Conservation (phyloP, 805 yeast genomes). For the Sugiyamaella smithiae region DNA sequence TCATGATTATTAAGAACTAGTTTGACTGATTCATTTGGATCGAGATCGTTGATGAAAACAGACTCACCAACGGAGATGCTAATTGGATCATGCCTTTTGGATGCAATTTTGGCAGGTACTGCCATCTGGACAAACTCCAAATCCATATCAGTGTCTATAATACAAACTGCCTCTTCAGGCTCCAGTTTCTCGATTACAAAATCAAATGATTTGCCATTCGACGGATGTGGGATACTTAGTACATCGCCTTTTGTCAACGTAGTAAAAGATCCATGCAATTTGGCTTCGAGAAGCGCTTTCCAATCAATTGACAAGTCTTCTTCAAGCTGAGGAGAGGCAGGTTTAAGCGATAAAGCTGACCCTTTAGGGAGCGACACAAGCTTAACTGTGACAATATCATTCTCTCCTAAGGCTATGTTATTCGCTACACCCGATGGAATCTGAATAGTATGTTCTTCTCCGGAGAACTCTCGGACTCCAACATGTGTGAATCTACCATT, state of each 20-base stretch:
- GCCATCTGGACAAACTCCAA: conserved; percentile 25
- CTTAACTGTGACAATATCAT: conserved; percentile 25
- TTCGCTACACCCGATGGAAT: conserved; percentile 40
- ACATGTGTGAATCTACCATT: conserved; percentile 32
- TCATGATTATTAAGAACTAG: neutral
- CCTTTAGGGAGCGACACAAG: conserved; percentile 46
- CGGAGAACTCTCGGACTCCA: conserved; percentile 51
- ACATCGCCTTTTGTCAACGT: conserved; percentile 44
- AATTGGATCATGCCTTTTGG: conserved; percentile 5
- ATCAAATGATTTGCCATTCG: conserved; percentile 25
- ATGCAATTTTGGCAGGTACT: neutral
- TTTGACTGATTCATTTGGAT: neutral
- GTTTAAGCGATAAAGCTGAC: conserved; percentile 43
- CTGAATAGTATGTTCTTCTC: conserved; percentile 36
- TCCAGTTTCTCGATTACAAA: conserved; percentile 41
- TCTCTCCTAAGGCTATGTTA: conserved; percentile 28
- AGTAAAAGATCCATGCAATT: conserved; percentile 49
- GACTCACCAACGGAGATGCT: conserved; percentile 23
- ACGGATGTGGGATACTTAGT: conserved; percentile 35
- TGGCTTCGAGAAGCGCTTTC: conserved; percentile 52
- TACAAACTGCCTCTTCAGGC: conserved; percentile 44
- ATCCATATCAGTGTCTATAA: conserved; percentile 55
- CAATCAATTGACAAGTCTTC: conserved; percentile 40
- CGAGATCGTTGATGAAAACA: conserved; percentile 17
- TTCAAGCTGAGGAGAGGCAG: conserved; percentile 32